Base-by-base conservation (phyloP, 1,139 yeast species). In the Candida smagusa region DNA sequence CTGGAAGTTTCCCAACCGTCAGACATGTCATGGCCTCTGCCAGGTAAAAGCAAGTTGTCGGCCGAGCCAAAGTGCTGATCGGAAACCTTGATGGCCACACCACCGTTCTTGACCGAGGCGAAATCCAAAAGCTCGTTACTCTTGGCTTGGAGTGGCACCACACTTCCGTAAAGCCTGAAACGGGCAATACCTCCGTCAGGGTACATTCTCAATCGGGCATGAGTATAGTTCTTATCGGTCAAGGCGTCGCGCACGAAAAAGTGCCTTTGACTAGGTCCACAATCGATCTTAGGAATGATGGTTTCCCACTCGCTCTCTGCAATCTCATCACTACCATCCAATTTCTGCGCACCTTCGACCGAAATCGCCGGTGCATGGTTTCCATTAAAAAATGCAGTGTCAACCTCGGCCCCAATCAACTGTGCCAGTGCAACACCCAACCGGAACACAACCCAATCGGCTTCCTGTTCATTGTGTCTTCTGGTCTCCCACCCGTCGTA, bases 1-100 rank as follows among this genome's bases (percentile, higher is more conserved):
- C 97, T 78, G 49, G 79, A 79, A n/a, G 97, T 90, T 61, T 90
- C 97, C 97, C 97, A 90, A 11, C 98, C 98, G 55, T 92, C 97
- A 34, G 95, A 81, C 97, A 92, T 90, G 61, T 90, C 96, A 50
- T 74, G 78, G 34, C 98, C 98, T 45, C 97, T 78, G 8, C 97
- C 97, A 3, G 97, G 96, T 41, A 92, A 72, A 41, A 90, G 66
- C 47, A 90, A 69, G 63, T 90, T 90, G 59, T 85, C 94, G 28
- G 90, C 95, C 30, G 89, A 75, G 28, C 96, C 95, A 56, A 90
- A 90, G 63, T 89, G 97, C 64, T 90, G 95, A 63, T 90, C 97
- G 2, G 95, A 84, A 49, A 77, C 79, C 13, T 77, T 68, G 31
- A 86, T 77, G 24, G 94, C 94, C 28, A 88, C 89, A 46, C 96